Evolutionary conservation across 495 filamentous ascomycete species (phyloP).

Genomic region (Paragyromitra xinjiangensis): DNA sequence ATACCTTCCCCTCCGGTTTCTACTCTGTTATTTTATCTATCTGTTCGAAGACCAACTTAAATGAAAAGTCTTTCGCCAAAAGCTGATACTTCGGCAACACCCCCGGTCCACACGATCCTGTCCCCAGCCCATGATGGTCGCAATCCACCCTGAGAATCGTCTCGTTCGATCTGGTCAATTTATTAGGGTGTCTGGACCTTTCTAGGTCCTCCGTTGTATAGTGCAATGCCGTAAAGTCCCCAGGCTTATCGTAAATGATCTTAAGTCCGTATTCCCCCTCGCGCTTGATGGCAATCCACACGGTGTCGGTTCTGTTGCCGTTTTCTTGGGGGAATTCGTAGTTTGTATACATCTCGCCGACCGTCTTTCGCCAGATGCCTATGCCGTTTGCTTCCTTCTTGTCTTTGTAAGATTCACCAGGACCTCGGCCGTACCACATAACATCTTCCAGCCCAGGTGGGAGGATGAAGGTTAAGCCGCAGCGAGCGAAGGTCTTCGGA

Average conservation of each 20-base stretch:
- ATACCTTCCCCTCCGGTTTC: not conserved
- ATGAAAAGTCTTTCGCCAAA: slow-evolving; percentile 61
- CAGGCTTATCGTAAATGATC: slow-evolving; percentile 57
- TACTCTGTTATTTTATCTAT: slow-evolving; percentile 26
- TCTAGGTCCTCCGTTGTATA: slow-evolving; percentile 67
- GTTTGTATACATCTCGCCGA: slow-evolving; percentile 64
- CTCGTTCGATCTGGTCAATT: slow-evolving; percentile 65
- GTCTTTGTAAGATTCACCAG: slow-evolving; percentile 71
- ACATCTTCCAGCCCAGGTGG: slow-evolving; percentile 59
- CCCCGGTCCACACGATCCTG: slow-evolving; percentile 64
- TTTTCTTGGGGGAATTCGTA: slow-evolving; percentile 74
- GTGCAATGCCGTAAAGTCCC: slow-evolving; percentile 67
- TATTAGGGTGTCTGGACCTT: slow-evolving; percentile 67
- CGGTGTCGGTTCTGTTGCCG: slow-evolving; percentile 68
- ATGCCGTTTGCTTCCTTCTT: slow-evolving; percentile 67
- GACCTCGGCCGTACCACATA: slow-evolving; percentile 70
- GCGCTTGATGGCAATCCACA: slow-evolving; percentile 65
- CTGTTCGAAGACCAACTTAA: slow-evolving; percentile 52
- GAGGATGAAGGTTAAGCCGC: slow-evolving; percentile 66
- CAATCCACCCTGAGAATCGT: slow-evolving; percentile 69
- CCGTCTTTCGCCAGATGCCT: slow-evolving; percentile 62
- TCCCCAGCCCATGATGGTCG: slow-evolving; percentile 66
- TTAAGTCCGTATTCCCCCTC: slow-evolving; percentile 52
- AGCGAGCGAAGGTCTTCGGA: slow-evolving; percentile 67
- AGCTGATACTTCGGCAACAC: slow-evolving; percentile 65